Evolutionary conservation across 202 grass and related monocot genomes (phyloP), one percentile per base, ranked within the genome.

Genomic region (Schoenoplectus tabernaemontani): DNA sequence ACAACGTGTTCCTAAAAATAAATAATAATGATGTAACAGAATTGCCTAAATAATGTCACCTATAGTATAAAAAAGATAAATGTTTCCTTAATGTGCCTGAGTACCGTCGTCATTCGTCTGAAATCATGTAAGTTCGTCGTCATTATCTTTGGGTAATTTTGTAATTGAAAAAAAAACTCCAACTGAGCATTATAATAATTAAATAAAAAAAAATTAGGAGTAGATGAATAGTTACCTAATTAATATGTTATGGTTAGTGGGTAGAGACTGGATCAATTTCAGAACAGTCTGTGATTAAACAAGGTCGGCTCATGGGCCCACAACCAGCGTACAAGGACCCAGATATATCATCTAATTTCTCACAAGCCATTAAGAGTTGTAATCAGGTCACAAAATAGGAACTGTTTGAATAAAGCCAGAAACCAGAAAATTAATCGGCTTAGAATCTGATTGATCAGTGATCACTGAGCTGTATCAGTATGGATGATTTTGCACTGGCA

Each of bases 201-300:
- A n/a, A 73, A 51, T 50, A 4, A 7, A 67, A 46, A 46, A 16
- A 70, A 46, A 43, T 70, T 57, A 20, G 53, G 53, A 20, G 44
- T 16, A 34, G 70, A 75, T 75, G n/a, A 28, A 28, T 28, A 28
- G 28, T 75, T 33, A 53, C 60, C 4, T 80, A 48, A 48, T 65
- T 20, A 0, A 4, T 3, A 72, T 50, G 24, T 16, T 50, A 64
- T 63, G 39, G 41, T 63, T 30, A 79, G 56, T 79, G 59, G 59
- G 58, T 60, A 54, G 34, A 53, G 75, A 78, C 19, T 47, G 11
- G 77, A 58, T 79, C 77, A 79, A 48, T 61, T 64, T 79, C 57
- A 79, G 13, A 79, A 79, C 59, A 64, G 77, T 26, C 77, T 64
- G 59, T 59, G 41, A 79, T 23, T 79, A 79, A 79, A 64, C 38